phyloP scores from a whole-genome alignment of 768 basidiomycete genomes.

The Paxillus ammoniavirescens region DNA sequence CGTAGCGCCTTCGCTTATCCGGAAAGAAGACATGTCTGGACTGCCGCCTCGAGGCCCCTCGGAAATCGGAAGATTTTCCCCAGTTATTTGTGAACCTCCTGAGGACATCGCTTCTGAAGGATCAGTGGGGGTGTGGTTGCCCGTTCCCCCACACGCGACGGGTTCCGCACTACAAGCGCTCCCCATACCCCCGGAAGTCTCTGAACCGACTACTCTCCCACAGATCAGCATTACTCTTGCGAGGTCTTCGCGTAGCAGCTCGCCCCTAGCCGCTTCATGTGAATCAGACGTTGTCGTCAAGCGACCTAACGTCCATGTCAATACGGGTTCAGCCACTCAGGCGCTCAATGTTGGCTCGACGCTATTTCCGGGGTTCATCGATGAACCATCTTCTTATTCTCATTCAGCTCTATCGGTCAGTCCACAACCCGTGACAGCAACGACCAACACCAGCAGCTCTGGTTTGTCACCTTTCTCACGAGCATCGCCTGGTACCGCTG shows the following conservation, averaged over 20 bases:
- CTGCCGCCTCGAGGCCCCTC: constrained; percentile 16
- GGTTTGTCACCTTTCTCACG: constrained; percentile 29
- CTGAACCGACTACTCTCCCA: constrained; percentile 22
- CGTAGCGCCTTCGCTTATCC: constrained; percentile 14
- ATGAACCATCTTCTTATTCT: constrained; percentile 22
- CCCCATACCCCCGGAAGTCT: constrained; percentile 11
- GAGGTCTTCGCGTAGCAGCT: constrained; percentile 29
- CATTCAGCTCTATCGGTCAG: constrained; percentile 20
- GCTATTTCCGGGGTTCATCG: constrained; percentile 13
- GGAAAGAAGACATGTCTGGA: constrained; percentile 10
- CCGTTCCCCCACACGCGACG: constrained; percentile 11
- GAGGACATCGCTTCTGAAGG: constrained; percentile 25
- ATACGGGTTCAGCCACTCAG: constrained; percentile 27
- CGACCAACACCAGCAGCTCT: constrained; percentile 23
- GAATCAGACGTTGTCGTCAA: constrained; percentile 26
- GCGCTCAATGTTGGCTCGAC: constrained; percentile 11
- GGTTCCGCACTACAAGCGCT: constrained; percentile 6
- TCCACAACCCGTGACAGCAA: constrained; percentile 24
- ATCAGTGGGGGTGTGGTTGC: constrained; percentile 13
- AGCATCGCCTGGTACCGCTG: constrained; percentile 24
- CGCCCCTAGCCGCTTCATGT: constrained; percentile 24
- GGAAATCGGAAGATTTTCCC: constrained; percentile 25
- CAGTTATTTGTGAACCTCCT: constrained; percentile 29
- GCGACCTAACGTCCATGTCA: constrained; percentile 28
- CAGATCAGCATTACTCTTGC: constrained; percentile 30